phyloP scores from a whole-genome alignment of 495 filamentous ascomycete genomes.

The Staphylotrichum tortipilum region DNA sequence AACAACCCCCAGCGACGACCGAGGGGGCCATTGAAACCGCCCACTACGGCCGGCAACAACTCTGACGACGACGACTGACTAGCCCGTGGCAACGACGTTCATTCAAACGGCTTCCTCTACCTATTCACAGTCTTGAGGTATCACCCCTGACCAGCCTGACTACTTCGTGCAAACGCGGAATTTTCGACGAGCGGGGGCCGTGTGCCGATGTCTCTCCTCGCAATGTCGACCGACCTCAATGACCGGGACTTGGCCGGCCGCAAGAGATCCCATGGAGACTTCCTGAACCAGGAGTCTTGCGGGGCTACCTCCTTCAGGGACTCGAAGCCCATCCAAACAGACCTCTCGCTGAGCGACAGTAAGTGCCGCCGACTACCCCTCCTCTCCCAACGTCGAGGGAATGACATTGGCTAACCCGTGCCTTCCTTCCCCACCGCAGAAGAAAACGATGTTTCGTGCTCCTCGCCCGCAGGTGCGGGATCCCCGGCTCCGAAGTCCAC shows the following conservation, averaged over 20 bases:
- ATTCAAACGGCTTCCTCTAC: too few species aligned
- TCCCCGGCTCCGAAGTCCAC: constrained; percentile 23
- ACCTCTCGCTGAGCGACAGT: constrained; percentile 14
- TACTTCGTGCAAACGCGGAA: too few species aligned
- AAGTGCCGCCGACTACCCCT: neutral
- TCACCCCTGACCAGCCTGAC: too few species aligned
- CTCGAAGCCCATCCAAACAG: neutral
- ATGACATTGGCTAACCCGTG: neutral
- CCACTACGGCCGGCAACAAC: neutral
- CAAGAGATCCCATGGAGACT: constrained; percentile 33
- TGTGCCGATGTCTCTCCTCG: constrained; percentile 29
- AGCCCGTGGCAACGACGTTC: too few species aligned
- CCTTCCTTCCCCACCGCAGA: constrained; percentile 7
- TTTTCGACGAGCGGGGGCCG: neutral
- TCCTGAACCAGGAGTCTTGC: constrained; percentile 16
- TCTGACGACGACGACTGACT: neutral
- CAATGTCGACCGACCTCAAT: constrained; percentile 30
- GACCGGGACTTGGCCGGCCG: constrained; percentile 21
- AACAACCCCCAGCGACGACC: neutral
- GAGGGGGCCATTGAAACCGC: neutral
- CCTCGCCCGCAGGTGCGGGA: neutral
- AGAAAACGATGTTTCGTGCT: constrained; percentile 13
- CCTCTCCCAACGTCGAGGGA: too few species aligned
- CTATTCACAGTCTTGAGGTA: neutral
- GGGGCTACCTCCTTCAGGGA: neutral